A percentile compares a stretch with the other conserved stretches of the same genome.
Evolutionary conservation across 1,139 yeast species (phyloP).

Genomic region (Hyphopichia wangnamkhiaoensis): DNA sequence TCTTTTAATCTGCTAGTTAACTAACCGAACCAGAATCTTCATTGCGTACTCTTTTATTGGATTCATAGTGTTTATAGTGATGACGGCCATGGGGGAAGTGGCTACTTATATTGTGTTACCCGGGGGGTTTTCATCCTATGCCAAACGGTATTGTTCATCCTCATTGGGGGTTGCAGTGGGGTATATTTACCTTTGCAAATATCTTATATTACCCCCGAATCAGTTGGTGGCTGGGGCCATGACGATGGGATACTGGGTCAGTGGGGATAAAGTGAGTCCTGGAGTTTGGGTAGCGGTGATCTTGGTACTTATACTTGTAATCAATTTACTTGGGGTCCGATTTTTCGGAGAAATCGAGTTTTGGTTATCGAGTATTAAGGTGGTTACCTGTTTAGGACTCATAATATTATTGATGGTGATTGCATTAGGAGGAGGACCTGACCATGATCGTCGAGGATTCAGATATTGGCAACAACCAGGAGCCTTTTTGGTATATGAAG

Average conservation of each 20-base stretch:
- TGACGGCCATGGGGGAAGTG: constrained; percentile 74
- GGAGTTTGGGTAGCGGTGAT: constrained; percentile 14
- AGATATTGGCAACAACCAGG: constrained; percentile 49
- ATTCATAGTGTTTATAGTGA: constrained; percentile 62
- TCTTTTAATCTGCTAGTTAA: no score
- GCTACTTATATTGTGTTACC: constrained; percentile 70
- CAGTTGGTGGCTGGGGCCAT: constrained; percentile 60
- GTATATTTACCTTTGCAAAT: constrained; percentile 58
- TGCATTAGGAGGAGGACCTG: constrained; percentile 19
- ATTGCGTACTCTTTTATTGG: constrained; percentile 65
- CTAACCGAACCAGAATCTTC: no score
- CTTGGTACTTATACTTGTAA: constrained; percentile 4
- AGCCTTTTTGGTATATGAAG: constrained; percentile 44
- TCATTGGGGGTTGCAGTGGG: constrained; percentile 79
- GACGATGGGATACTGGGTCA: constrained; percentile 63
- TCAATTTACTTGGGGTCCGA: constrained; percentile 9
- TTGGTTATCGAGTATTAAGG: constrained; percentile 10
- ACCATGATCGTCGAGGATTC: constrained; percentile 17
- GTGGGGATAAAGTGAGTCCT: constrained; percentile 16
- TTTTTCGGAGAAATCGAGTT: constrained; percentile 12
- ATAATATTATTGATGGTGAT: constrained; percentile 10
- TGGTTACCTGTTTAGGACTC: constrained; percentile 9
- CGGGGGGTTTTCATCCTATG: constrained; percentile 72
- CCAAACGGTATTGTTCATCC: constrained; percentile 66
- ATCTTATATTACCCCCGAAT: constrained; percentile 45